Evolutionary conservation across 169 alveolate species (phyloP).

Genomic region (Prorocentrum cordatum): DNA sequence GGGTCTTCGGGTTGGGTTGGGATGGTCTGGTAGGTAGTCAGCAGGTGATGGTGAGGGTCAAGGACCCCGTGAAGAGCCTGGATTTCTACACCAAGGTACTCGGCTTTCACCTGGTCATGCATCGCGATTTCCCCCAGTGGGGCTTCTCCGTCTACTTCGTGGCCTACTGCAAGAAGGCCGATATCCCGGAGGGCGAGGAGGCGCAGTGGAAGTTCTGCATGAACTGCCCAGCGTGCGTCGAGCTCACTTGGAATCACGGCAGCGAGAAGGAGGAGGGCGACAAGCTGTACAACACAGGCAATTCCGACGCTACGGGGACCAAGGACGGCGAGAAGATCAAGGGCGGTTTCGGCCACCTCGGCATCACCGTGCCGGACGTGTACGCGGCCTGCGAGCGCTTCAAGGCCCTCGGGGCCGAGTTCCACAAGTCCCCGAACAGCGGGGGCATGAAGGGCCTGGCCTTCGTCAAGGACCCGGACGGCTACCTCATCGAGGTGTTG

Average conservation of each 20-base stretch:
- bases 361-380: neutral
- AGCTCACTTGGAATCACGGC: neutral
- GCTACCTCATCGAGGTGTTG: neutral
- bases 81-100: neutral
- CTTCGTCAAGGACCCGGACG: neutral
- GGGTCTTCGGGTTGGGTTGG: too few species aligned
- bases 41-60: neutral
- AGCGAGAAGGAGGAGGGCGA: neutral
- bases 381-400: neutral
- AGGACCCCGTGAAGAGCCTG: neutral
- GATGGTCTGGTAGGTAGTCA: too few species aligned
- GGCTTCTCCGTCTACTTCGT: neutral
- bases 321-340: neutral
- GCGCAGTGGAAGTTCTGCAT: neutral
- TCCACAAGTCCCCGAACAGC: neutral
- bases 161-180: too few species aligned
- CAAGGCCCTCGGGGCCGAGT: neutral
- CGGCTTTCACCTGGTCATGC: neutral
- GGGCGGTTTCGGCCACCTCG: neutral
- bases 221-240: neutral
- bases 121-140: neutral
- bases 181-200: neutral
- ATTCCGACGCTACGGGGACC: neutral
- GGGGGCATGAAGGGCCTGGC: neutral
- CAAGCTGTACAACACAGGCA: neutral